A percentile compares a stretch with the other conserved stretches of the same genome.
These are phyloP conservation scores for Plasmopara muralis DNA, from an alignment of 352 stramenopile genomes.

Conservation along the genomic window DNA sequence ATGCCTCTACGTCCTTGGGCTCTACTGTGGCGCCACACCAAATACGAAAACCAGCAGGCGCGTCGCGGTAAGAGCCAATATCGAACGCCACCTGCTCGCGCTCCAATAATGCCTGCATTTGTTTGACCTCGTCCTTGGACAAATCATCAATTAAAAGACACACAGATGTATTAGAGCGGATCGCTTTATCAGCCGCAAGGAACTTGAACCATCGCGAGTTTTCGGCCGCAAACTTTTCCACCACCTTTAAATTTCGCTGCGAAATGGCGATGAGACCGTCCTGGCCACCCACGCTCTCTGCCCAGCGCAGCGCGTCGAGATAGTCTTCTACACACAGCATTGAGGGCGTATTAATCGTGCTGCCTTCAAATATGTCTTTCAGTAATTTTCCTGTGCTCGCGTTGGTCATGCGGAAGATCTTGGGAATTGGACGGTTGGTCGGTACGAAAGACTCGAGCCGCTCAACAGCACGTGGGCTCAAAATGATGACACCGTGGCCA, in stretches of 20 bases:
- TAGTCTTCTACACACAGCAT: slow-evolving; percentile 99
- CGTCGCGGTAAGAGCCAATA: slow-evolving; percentile 98
- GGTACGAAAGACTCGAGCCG: slow-evolving; percentile 92
- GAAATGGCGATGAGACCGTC: slow-evolving; percentile 91
- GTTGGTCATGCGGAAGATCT: slow-evolving; percentile 99
- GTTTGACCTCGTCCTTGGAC: slow-evolving; percentile 93
- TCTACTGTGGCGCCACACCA: slow-evolving; percentile 99
- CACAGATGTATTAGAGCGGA: slow-evolving; percentile 95
- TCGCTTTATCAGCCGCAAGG: slow-evolving; percentile 90
- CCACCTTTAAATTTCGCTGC: slow-evolving; percentile 91
- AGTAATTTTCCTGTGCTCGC: slow-evolving; percentile 92
- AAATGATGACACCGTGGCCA: slow-evolving; percentile 95
- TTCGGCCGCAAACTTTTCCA: slow-evolving; percentile 95
- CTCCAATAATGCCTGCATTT: slow-evolving; percentile 94
- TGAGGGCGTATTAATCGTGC: slow-evolving; percentile 99
- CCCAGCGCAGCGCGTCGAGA: slow-evolving; percentile 96
- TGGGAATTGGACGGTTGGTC: slow-evolving; percentile 89
- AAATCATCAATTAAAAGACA: slow-evolving; percentile 93
- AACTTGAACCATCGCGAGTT: slow-evolving; percentile 96
- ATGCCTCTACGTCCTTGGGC: slow-evolving; percentile 93
- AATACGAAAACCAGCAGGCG: slow-evolving; percentile 95
- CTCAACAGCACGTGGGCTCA: slow-evolving; percentile 94
- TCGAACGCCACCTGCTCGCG: slow-evolving; percentile 94
- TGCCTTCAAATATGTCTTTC: slow-evolving; percentile 94
- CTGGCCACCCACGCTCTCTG: slow-evolving; percentile 92